Evolutionary conservation across 2,329 filamentous ascomycete species (phyloP).

Genomic region (Aspergillus texensis): DNA sequence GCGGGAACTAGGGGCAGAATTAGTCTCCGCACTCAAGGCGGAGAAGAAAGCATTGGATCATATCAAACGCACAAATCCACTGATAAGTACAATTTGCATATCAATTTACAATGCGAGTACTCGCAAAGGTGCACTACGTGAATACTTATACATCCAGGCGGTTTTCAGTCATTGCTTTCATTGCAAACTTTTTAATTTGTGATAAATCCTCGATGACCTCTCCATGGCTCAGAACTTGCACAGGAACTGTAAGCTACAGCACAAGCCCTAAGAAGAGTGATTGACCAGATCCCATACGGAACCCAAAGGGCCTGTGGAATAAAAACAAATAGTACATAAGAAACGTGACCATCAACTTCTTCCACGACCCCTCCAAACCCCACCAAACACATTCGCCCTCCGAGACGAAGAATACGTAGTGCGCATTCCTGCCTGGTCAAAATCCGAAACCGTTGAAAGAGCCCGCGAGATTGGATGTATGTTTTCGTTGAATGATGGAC

Average conservation of each 20-base stretch:
- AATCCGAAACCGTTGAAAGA: slow-evolving; percentile 35
- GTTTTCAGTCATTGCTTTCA: slow-evolving; percentile 1
- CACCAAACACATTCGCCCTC: slow-evolving; percentile 39
- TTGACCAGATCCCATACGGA: slow-evolving; percentile 42
- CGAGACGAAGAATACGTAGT: slow-evolving; percentile 22
- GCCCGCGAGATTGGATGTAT: slow-evolving; percentile 31
- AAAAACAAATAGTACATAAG: slow-evolving; percentile 21
- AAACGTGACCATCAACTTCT: slow-evolving; percentile 5
- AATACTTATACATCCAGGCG: neutral
- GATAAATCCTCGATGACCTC: slow-evolving; percentile 41
- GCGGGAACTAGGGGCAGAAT: slow-evolving; percentile 25
- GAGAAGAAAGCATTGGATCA: slow-evolving; percentile 14
- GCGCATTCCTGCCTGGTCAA: slow-evolving; percentile 24
- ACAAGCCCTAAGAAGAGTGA: slow-evolving; percentile 23
- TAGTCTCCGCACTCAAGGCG: slow-evolving; percentile 24
- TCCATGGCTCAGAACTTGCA: slow-evolving; percentile 34
- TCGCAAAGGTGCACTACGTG: neutral
- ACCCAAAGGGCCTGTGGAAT: slow-evolving; percentile 21
- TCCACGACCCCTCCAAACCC: slow-evolving; percentile 36
- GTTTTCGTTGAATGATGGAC: slow-evolving; percentile 31
- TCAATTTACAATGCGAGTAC: neutral
- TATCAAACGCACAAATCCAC: neutral
- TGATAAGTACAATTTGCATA: neutral
- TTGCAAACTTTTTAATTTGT: slow-evolving; percentile 32
- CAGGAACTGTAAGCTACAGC: slow-evolving; percentile 20